Conservation (phyloP, 148 eudicot genomes). For the Talinum fruticosum region DNA sequence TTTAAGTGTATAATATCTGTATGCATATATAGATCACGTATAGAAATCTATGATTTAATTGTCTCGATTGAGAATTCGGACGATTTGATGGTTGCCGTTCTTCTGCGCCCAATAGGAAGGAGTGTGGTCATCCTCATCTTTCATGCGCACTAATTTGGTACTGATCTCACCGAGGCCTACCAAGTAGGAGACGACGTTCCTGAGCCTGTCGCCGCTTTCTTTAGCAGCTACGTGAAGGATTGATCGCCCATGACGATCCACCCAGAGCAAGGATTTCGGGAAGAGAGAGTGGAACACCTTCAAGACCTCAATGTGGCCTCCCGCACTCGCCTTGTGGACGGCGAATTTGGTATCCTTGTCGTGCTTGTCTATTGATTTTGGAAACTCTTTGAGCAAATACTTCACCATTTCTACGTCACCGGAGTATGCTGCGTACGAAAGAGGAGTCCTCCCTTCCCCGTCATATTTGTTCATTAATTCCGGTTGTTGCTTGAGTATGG, state of each 20-base stretch:
- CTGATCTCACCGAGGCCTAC: background rate
- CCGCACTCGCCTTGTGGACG: background rate
- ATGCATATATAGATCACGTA: no score
- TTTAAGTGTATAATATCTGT: no score
- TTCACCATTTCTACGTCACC: background rate
- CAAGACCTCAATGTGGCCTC: slow-evolving; percentile 8
- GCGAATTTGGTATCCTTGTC: background rate
- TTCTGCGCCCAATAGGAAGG: background rate
- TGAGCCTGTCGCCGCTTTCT: background rate
- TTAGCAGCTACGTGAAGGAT: slow-evolving; percentile 4
- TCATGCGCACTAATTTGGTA: background rate
- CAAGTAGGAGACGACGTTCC: background rate
- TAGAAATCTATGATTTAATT: no score
- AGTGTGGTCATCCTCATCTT: background rate
- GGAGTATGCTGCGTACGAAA: background rate
- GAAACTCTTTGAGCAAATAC: background rate
- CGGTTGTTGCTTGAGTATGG: background rate
- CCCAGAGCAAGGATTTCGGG: background rate
- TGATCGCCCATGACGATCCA: background rate
- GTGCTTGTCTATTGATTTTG: background rate
- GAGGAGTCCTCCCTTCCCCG: slow-evolving; percentile 9
- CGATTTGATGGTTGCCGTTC: no score
- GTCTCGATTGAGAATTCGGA: no score
- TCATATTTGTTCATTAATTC: background rate
- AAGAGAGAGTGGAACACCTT: background rate